These are phyloP conservation scores for Leptodermis oblonga DNA, from an alignment of 257 asterid genomes.

Conservation along the genomic window DNA sequence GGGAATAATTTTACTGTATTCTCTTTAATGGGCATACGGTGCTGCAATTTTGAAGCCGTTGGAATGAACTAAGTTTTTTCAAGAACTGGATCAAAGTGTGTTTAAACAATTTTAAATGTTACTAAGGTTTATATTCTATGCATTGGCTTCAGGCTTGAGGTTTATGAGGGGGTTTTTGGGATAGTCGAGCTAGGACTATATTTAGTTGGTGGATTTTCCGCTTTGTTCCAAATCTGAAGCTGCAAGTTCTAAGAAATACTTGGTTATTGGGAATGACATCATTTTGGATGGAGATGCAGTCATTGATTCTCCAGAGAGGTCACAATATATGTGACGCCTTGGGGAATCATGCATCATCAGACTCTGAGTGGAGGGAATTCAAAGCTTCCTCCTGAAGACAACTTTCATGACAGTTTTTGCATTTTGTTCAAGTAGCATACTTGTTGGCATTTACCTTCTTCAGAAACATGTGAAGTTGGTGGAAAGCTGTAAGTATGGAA, in stretches of 20 bases:
- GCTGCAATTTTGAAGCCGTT: neutral
- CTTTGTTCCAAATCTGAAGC: neutral
- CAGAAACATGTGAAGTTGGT: neutral
- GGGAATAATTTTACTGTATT: neutral
- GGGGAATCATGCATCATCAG: neutral
- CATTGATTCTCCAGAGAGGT: neutral
- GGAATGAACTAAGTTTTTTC: neutral
- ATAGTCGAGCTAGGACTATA: neutral
- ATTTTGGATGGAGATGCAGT: neutral
- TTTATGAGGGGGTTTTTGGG: neutral
- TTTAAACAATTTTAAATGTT: too few relatives aligned
- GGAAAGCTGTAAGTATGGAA: neutral
- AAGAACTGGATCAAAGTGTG: neutral
- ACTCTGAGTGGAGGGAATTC: neutral
- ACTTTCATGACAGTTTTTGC: neutral
- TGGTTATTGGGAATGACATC: neutral
- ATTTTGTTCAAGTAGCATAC: neutral
- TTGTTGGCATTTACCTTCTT: neutral
- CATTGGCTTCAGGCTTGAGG: neutral
- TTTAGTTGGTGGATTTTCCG: neutral
- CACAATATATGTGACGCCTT: neutral
- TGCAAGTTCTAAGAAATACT: neutral
- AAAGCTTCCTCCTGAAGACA: neutral
- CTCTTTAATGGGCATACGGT: neutral
- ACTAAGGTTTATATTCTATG: too few relatives aligned